Conservation (phyloP, 345 rosid genomes). For the Salix dunnii region DNA sequence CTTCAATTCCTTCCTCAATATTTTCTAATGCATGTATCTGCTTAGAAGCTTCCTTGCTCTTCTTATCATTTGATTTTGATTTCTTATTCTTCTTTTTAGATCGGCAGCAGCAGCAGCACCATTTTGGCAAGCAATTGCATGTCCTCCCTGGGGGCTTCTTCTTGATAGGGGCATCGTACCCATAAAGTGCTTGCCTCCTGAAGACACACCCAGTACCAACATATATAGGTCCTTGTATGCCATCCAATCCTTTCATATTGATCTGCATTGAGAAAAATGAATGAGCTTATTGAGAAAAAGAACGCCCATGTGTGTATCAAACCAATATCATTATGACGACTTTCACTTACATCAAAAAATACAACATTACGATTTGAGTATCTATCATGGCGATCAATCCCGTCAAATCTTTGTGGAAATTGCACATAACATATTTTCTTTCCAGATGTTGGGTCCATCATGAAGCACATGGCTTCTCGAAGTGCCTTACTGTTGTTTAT, state of each 20-base stretch:
- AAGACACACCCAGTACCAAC: conserved; percentile 95
- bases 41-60: conserved; percentile 56
- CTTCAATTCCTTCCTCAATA: conserved; percentile 68
- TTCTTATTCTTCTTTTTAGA: conserved; percentile 51
- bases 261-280: conserved; percentile 44
- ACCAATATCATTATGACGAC: conserved; percentile 1
- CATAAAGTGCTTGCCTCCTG: conserved; percentile 84
- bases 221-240: conserved; percentile 88
- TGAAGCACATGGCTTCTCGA: conserved; percentile 21
- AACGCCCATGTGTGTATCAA: background rate
- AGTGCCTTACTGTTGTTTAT: conserved; percentile 19
- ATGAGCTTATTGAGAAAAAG: background rate
- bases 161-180: conserved; percentile 70
- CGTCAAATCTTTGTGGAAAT: conserved; percentile 22
- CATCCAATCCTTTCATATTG: conserved; percentile 94
- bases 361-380: conserved; percentile 21
- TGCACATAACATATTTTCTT: conserved; percentile 18
- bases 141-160: conserved; percentile 68
- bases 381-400: conserved; percentile 17
- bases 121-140: conserved; percentile 85
- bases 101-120: conserved; percentile 47
- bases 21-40: conserved; percentile 70
- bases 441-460: conserved; percentile 18
- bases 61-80: conserved; percentile 37
- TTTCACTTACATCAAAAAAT: conserved; percentile 15